These are phyloP conservation scores for Magnusiomyces suaveolens DNA, from an alignment of 1,139 yeast genomes.

Conservation along the genomic window DNA sequence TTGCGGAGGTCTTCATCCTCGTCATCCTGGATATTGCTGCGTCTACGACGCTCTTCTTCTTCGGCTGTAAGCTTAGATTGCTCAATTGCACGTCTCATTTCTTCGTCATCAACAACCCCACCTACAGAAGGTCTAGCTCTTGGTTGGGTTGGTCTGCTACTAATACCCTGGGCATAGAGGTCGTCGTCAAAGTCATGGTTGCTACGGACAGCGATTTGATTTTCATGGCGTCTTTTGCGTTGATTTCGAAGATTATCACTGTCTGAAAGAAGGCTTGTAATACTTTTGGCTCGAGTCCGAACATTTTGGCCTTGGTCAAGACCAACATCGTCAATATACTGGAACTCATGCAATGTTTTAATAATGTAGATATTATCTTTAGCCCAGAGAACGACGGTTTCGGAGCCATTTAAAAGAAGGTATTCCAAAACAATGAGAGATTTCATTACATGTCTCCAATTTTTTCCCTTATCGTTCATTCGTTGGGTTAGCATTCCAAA, in stretches of 20 bases:
- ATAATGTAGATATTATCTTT: constrained; percentile 67
- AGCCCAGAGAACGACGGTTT: constrained; percentile 81
- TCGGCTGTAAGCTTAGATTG: constrained; percentile 77
- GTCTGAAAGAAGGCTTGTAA: constrained; percentile 52
- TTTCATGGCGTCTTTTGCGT: constrained; percentile 2
- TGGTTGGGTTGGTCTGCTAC: constrained; percentile 5
- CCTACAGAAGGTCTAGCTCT: constrained; percentile 11
- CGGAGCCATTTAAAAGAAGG: constrained; percentile 77
- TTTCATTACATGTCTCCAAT: constrained; percentile 82
- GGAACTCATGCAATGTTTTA: constrained; percentile 52
- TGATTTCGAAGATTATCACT: constrained; percentile 64
- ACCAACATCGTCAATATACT: constrained; percentile 65
- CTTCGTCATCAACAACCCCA: constrained; percentile 50
- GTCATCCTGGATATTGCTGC: constrained; percentile 25
- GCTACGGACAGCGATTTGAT: neutral
- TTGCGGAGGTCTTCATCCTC: constrained; percentile 57
- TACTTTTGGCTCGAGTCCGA: constrained; percentile 84
- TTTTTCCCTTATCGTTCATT: constrained; percentile 76
- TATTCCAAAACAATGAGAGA: constrained; percentile 79
- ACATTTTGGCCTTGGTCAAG: constrained; percentile 83
- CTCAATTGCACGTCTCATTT: constrained; percentile 71
- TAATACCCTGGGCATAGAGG: constrained; percentile 1
- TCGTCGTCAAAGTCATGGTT: constrained; percentile 26
- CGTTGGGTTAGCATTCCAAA: constrained; percentile 95
- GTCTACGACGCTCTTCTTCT: constrained; percentile 62